Base-by-base conservation (phyloP, 208 protist species). In the Leishmania major region DNA sequence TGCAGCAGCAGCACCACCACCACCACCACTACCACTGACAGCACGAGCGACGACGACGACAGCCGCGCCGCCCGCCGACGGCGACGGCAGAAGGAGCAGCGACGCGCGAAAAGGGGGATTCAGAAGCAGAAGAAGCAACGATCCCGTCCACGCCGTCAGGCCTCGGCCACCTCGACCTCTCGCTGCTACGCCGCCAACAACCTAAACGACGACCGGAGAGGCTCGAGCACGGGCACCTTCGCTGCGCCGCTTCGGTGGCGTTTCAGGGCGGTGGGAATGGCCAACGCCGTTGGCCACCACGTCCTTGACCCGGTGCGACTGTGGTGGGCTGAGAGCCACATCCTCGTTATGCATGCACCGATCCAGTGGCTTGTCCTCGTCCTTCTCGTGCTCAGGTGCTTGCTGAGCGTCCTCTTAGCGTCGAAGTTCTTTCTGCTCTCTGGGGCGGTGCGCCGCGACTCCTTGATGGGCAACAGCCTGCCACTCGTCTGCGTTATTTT, bases 331-430 rank as follows among this genome's bases (percentile, higher is more conserved):
- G 67, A 69, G 72, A 53, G 79, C 8, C 75, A 89, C 76, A 87
- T 90, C 10, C 25, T 91, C n/a, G 78, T 93, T 70, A 86, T 93
- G 75, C 92, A 92, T 78, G 77, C 87, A 0, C 84, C 89, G 35
- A 71, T 95, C 55, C 90, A 95, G 83, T 92, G 90, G 89, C 17
- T 93, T 2, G 75, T 93, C 19, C 59, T 91, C 17, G 43, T 84
- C 0, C 70, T 87, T 22, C 70, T 94, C 28, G 60, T 83, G 22
- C 28, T 91, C 31, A 88, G 86, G 75, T 80, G 74, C n/a, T 47
- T 93, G 17, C 64, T 88, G n/a, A 85, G 82, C 57, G 80, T 87
- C 31, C 70, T 95, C 25, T 79, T 75, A 67, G 53, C 87, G 13
- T 75, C 82, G 3, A 80, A 84, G 19, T 94, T 78, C 81, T 62